Evolutionary conservation across 257 asterid species (phyloP), one percentile per base, ranked within the genome.

Genomic region (Solanum clarkiae): DNA sequence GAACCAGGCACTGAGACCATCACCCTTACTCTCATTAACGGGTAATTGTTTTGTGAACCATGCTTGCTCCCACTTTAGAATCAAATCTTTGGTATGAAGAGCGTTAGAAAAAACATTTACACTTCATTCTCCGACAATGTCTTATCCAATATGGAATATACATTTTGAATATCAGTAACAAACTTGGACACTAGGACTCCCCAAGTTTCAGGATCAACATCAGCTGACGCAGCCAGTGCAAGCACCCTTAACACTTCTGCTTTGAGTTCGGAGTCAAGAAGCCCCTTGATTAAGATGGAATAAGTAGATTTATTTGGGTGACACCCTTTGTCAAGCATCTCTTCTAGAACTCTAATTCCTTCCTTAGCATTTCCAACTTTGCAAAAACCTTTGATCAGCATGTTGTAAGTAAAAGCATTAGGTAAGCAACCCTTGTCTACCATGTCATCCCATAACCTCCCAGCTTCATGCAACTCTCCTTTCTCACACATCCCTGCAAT

Each of bases 391-490:
- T 90, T 93, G 71, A 94, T 91, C 89, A 96, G 85, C 91, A 92
- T 81, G 87, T 91, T 90, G 81, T 93, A 96, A 63, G 98, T 94
- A 86, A 94, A 93, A 26, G 94, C 90, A 91, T 93, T 94, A n/a
- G 98, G 98, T 49, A 83, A 80, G 74, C 95, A 93, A 8, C 94
- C 94, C 86, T 91, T 91, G 82, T 91, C 96, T 82, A 93, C 93
- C 99, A 96, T 93, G 82, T 93, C 93, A 88, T 96, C 99, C 99
- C 98, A 96, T 74, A 96, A 88, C 88, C 94, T 93, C 82, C 97
- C 99, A 20, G 97, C 99, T 86, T 96, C 98, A 81, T 90, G 86
- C 86, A 96, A 81, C 89, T 94, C 95, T 86, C 98, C 99, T 59
- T 55, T 86, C 63, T 93, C 98, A 72, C 98, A 95, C 99, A 96